Percentiles rank a stretch among this genome's conserved stretches.
Evolutionary conservation across 2,329 filamentous ascomycete genomes (phyloP).

Genomic region (Arthrinium phaeospermum): DNA sequence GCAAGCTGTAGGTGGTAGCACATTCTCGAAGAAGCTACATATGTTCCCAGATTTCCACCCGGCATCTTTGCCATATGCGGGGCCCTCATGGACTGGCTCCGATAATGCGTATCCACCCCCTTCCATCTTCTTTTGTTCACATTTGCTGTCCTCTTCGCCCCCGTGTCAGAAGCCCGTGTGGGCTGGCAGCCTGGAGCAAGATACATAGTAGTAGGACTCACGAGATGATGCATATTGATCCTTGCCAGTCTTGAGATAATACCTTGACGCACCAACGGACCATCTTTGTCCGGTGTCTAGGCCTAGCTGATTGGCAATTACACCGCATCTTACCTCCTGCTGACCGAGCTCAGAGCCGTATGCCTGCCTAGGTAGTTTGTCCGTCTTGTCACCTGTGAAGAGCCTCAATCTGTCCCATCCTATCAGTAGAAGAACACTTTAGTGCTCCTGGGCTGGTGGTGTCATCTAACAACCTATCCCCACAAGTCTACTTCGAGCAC

Average conservation of each 20-base stretch:
- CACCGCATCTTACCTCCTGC: background rate
- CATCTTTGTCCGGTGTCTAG: background rate
- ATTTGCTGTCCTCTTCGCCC: background rate
- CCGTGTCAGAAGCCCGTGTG: too few species aligned
- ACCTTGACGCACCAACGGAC: background rate
- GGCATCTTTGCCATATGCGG: background rate
- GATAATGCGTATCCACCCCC: background rate
- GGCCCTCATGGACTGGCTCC: conserved; percentile 1
- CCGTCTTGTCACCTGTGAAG: background rate
- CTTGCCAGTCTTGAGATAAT: background rate
- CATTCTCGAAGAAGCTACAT: conserved; percentile 19
- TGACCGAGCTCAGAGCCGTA: background rate
- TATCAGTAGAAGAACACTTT: background rate
- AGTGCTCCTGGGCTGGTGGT: background rate
- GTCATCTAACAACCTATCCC: background rate
- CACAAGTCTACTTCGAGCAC: background rate
- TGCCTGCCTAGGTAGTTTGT: background rate
- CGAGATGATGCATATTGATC: background rate
- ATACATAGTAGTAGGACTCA: background rate
- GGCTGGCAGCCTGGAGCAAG: background rate
- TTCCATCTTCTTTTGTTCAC: background rate
- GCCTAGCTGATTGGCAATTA: background rate
- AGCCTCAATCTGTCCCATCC: background rate
- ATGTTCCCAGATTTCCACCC: background rate
- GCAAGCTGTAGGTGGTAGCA: conserved; percentile 7